Evolutionary conservation across 75 land plant species (phyloP), one percentile per base, ranked within the genome.

Genomic region (Selaginella tamariscina): DNA sequence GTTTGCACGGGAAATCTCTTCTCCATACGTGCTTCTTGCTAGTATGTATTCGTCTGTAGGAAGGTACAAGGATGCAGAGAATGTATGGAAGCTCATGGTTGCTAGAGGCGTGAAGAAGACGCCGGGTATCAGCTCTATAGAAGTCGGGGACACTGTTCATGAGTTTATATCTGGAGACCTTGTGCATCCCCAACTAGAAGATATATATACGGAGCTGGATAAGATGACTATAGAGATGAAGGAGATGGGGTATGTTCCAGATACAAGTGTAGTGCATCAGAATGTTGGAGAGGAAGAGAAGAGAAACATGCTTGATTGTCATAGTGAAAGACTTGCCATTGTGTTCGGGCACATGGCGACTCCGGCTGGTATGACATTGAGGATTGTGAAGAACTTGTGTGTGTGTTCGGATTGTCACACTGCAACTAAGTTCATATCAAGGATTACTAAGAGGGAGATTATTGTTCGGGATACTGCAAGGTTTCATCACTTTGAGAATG

Each of bases 21-120:
- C n/a, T n/a, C n/a, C n/a, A n/a, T 56, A 56, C 59, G 63, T 82
- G 18, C 67, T 82, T 30, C 57, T 82, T n/a, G 75, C 84, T 29
- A 78, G 73, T 70, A 71, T 72, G 27, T 82, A 82, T 30, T 65
- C 81, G 30, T 74, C 59, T 9, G 20, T 65, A 15, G 62, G 66
- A 1, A 66, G 55, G 66, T 78, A 75, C 75, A 64, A 78, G 22
- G 15, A 1, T 31, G 83, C 80, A 0, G 73, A 68, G n/a, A 69
- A 33, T 32, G 65, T 78, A n/a, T 65, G 83, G 65, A 64, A 57
- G 13, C 24, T 27, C 24, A 77, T 73, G 75, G 56, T 68, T 31
- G 65, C 24, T 20, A 33, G 55, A n/a, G 33, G 70, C n/a, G 56
- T 77, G 0, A 77, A 63, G 31, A 77, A 77, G 64, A 72, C 54